Evolutionary conservation across 257 asterid species (phyloP).

Genomic region (Ilex aquifolium): DNA sequence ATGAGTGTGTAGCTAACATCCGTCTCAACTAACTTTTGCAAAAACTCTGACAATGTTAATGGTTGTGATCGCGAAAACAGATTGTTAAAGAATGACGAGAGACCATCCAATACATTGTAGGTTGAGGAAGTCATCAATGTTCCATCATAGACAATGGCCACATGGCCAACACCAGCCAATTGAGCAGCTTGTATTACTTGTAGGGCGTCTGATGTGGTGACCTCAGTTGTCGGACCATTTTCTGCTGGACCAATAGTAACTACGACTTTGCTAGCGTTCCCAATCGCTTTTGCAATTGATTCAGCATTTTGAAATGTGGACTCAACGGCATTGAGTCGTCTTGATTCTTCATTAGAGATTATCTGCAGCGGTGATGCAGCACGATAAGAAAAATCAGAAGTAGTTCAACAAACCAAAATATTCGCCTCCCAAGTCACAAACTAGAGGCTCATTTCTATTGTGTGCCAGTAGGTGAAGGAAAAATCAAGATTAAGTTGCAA

Average conservation of each 20-base stretch:
- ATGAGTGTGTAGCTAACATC: constrained; percentile 78
- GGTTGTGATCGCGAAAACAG: constrained; percentile 66
- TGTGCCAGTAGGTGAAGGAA: background rate
- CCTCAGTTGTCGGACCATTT: constrained; percentile 61
- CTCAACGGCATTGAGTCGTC: constrained; percentile 68
- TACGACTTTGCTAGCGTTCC: constrained; percentile 91
- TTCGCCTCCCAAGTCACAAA: background rate
- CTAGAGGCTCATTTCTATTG: too few relatives aligned
- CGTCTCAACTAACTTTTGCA: constrained; percentile 61
- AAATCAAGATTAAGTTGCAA: background rate
- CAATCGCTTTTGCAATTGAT: constrained; percentile 84
- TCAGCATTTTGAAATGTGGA: constrained; percentile 67
- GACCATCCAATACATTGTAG: constrained; percentile 70
- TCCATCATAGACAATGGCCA: constrained; percentile 69
- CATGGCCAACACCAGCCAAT: constrained; percentile 81
- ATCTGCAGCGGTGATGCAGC: constrained; percentile 34
- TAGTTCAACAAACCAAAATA: too few relatives aligned
- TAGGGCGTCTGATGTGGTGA: constrained; percentile 62
- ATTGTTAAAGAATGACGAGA: constrained; percentile 73
- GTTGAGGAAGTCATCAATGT: constrained; percentile 40
- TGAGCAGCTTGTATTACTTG: constrained; percentile 77
- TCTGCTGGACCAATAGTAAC: constrained; percentile 71
- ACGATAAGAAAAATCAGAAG: background rate
- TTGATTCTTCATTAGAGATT: constrained; percentile 65
- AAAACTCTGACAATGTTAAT: constrained; percentile 53